Conservation (phyloP, 176 grass and related monocot genomes). For the Luzula sylvatica region DNA sequence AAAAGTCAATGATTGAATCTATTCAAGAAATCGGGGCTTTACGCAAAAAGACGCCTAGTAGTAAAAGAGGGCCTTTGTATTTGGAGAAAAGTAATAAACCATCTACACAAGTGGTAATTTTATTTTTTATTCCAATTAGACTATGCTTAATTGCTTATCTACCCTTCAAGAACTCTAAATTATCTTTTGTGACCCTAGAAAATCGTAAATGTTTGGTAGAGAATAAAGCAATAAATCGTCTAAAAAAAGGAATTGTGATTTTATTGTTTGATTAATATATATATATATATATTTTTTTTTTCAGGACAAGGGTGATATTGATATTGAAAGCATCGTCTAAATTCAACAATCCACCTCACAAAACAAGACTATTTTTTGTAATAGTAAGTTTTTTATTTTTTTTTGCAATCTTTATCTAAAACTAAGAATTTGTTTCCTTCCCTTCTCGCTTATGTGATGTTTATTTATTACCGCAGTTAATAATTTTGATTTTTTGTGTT, state of each 20-base stretch:
- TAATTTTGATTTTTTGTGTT: background rate
- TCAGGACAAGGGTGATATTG: constrained; percentile 19
- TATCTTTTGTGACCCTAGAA: background rate
- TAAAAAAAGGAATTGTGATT: background rate
- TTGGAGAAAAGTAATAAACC: constrained; percentile 12
- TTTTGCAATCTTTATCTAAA: background rate
- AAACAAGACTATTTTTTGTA: background rate
- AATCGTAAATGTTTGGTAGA: background rate
- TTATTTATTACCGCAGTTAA: background rate
- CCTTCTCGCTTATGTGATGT: background rate
- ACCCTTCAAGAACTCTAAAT: background rate
- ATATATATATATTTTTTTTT: constrained; percentile 1
- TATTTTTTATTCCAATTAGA: background rate
- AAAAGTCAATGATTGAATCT: constrained; percentile 46
- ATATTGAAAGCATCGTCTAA: constrained; percentile 10
- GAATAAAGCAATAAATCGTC: background rate
- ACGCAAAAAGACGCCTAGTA: constrained; percentile 48
- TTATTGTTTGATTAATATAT: background rate
- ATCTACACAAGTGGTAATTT: constrained; percentile 36
- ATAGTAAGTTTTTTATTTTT: constrained; percentile 2
- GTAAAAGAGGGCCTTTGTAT: constrained; percentile 5
- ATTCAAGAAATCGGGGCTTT: constrained; percentile 33
- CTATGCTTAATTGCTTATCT: background rate
- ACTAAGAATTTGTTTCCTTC: background rate
- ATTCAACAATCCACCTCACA: background rate